A percentile compares a stretch with the other conserved stretches of the same genome.
These are phyloP conservation scores for Henckelia pumila DNA, from an alignment of 257 asterid species.

Conservation along the genomic window DNA sequence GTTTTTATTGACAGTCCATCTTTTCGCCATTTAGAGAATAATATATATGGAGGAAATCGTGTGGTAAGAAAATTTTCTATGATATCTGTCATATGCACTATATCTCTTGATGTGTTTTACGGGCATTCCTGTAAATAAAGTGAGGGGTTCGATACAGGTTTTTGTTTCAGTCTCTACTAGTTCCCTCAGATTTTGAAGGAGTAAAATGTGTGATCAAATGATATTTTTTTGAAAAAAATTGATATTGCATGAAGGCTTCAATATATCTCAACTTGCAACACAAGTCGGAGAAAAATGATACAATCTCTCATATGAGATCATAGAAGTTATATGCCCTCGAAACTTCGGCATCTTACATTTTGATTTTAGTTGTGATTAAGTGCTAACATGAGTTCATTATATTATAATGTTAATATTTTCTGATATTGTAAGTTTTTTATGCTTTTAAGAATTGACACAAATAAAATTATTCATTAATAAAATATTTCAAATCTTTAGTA, in stretches of 20 bases:
- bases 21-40: constrained; percentile 53
- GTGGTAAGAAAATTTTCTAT: constrained; percentile 43
- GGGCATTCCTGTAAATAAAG: neutral
- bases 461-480: neutral
- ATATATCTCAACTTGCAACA: neutral
- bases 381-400: neutral
- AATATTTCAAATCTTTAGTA: too few relatives aligned
- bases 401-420: neutral
- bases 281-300: neutral
- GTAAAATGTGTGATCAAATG: neutral
- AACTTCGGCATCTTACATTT: neutral
- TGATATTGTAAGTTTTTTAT: neutral
- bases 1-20: constrained; percentile 74
- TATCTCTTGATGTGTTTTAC: neutral
- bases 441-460: too few relatives aligned
- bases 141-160: neutral
- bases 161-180: neutral
- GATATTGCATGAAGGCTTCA: neutral
- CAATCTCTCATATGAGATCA: neutral
- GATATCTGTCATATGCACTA: neutral
- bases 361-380: neutral
- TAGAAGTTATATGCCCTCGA: neutral
- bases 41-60: constrained; percentile 84
- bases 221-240: too few relatives aligned
- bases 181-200: neutral